Conservation (phyloP, 108 stramenopile species). For the Mediolabrus comicus region DNA sequence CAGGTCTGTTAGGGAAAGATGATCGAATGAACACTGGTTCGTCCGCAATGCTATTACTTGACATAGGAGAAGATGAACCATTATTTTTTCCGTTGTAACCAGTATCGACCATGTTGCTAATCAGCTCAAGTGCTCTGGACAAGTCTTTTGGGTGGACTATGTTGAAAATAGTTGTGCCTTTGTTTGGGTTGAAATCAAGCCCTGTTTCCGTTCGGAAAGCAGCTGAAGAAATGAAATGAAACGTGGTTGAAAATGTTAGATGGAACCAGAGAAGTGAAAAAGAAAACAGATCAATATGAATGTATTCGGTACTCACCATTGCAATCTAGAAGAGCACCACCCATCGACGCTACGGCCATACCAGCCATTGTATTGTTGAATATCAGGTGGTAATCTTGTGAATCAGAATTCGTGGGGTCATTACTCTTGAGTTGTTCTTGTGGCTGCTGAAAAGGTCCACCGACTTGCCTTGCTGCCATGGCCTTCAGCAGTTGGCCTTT, state of each 20-base stretch:
- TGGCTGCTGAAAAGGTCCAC: neutral
- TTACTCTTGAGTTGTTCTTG: neutral
- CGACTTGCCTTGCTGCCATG: conserved; percentile 2
- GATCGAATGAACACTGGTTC: conserved; percentile 14
- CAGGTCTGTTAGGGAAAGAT: conserved; percentile 23
- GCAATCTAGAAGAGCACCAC: conserved; percentile 39
- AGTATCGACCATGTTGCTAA: conserved; percentile 33
- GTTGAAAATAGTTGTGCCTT: conserved; percentile 38
- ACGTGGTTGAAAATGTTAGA: neutral
- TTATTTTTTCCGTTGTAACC: conserved; percentile 3
- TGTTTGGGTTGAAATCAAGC: conserved; percentile 2
- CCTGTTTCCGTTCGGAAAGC: conserved; percentile 17
- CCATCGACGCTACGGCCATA: conserved; percentile 46
- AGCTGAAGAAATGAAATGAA: neutral
- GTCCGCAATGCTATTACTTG: conserved; percentile 5
- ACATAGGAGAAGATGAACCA: neutral
- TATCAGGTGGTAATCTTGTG: conserved; percentile 24
- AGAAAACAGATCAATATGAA: neutral
- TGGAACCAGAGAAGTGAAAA: neutral
- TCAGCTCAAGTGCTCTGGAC: conserved; percentile 24
- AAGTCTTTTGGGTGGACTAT: conserved; percentile 22
- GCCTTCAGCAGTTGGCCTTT: conserved; percentile 19
- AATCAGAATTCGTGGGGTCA: neutral
- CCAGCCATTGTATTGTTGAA: conserved; percentile 36
- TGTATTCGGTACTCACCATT: conserved; percentile 20